Base-by-base conservation (phyloP, 2,329 filamentous ascomycete genomes). In the Alternaria arborescens region DNA sequence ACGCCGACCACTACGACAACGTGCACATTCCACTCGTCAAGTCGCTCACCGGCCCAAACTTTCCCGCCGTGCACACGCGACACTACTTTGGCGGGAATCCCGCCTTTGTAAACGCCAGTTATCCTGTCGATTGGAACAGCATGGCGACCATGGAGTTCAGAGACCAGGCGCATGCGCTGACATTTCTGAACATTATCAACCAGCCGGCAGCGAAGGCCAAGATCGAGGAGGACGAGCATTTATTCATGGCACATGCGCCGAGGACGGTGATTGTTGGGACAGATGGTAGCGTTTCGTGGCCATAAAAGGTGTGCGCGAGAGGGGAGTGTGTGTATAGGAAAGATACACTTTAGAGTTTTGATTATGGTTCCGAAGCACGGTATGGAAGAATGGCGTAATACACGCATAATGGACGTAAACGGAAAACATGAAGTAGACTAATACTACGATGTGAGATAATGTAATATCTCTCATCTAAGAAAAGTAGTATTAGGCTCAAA, bases 1-100 rank as follows among this genome's bases (percentile, higher is more conserved):
- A 50, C 20, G 46, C 46, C 32, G 20, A 36, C 46, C 46, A 50
- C 32, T 50, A 50, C 46, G 46, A 50, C 20, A 50, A 50, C 46
- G 46, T 50, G 20, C 46, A 50, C 46, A 50, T 50, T 20, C 46
- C 46, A 18, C 46, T 50, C 20, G 46, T 50, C 30, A 36, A 50
- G 6, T 50, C 46, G 30, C 46, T 50, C 46, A 50, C 46, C 7
- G 46, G 46, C 46, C 30, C 46, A 38, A 50, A 38, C 46, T 50
- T 50, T 20, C 46, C 46, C 30, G 32, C 22, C 32, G 16, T 50
- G 22, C 46, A 50, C 30, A 8, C 46, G 34, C 32, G 46, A 38
- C 30, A 38, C 46, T 50, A 50, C 30, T 30, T 50, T 50, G 46
- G 46, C 20, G 46, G 46, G 4, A 50, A 36, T 16, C 30, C 46